phyloP scores from a whole-genome alignment of 345 rosid species.

The Turritis glabra region DNA sequence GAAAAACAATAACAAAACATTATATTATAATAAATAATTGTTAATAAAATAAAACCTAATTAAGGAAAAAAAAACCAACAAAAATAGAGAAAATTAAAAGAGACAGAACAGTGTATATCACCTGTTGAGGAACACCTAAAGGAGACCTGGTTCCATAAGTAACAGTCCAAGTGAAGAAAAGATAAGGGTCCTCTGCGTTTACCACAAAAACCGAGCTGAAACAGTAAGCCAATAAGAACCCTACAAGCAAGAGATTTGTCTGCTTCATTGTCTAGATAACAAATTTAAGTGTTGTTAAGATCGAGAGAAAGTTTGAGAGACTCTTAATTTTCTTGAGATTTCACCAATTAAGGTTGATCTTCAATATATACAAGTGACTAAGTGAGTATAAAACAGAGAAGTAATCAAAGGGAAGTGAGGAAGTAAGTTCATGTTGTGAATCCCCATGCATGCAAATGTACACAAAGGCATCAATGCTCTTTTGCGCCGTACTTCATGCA shows the following conservation, averaged over 20 bases:
- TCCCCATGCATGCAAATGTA: constrained; percentile 30
- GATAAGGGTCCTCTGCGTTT: constrained; percentile 57
- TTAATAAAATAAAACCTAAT: background rate
- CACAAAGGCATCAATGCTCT: constrained; percentile 9
- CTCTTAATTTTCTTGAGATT: background rate
- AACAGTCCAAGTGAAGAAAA: constrained; percentile 59
- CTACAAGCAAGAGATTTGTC: constrained; percentile 6
- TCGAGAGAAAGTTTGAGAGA: background rate
- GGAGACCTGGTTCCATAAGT: constrained; percentile 60
- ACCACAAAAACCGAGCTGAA: constrained; percentile 1
- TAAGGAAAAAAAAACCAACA: background rate
- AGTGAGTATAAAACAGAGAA: background rate
- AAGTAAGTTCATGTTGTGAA: constrained; percentile 33
- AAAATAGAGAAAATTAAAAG: no score
- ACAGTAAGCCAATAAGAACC: constrained; percentile 14
- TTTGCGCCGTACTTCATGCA: constrained; percentile 39
- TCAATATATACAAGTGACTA: constrained; percentile 15
- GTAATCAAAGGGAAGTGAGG: constrained; percentile 19
- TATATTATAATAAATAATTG: background rate
- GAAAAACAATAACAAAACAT: background rate
- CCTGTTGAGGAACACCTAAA: constrained; percentile 49
- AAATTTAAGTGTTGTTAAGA: background rate
- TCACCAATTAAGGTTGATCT: background rate
- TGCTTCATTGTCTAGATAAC: constrained; percentile 20
- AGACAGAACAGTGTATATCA: constrained; percentile 15